Evolutionary conservation across 495 filamentous ascomycete species (phyloP), one percentile per base, ranked within the genome.

Genomic region (Trichoderma reesei): DNA sequence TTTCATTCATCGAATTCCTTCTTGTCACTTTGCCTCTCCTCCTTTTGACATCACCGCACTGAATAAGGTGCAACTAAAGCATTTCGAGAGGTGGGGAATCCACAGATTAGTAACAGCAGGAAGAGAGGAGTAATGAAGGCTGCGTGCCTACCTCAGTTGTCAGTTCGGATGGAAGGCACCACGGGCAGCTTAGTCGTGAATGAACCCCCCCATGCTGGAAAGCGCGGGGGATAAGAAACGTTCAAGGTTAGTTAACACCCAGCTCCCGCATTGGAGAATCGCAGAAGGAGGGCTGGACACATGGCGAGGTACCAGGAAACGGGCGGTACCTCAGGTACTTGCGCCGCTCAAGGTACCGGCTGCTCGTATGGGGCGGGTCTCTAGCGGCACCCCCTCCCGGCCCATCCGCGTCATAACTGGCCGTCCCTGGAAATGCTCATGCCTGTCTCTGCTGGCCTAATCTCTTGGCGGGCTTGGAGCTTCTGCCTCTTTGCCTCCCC

Each of bases 171-270:
- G 31, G 51, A 20, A 33, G 10, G 20, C 34, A 31, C 6, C 44
- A 16, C 13, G 14, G 44, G 2, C 6, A 8, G 44, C n/a, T 3
- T 34, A 18, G 4, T 31, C 20, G 51, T 31, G 16, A 5, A 34
- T 13, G 16, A n/a, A n/a, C n/a, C n/a, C 51, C 51, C 44, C 51
- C 51, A 56, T 56, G 20, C 51, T n/a, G 14, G 2, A 14, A 14
- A 56, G 51, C 51, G 51, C 51, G 51, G 51, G 51, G 51, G 51
- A 56, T 56, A 56, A 34, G 51, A 56, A 56, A 31, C 9, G 13
- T 14, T 4, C 11, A 10, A 13, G 5, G 39, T 41, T 3, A 42
- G 41, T 10, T 42, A 51, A 26, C 20, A 18, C 16, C 1, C 4
- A 26, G 9, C n/a, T 51, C 18, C 42, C 42, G 11, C 42, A 46